phyloP scores from a whole-genome alignment of 768 basidiomycete genomes.

The Kwoniella europaea region DNA sequence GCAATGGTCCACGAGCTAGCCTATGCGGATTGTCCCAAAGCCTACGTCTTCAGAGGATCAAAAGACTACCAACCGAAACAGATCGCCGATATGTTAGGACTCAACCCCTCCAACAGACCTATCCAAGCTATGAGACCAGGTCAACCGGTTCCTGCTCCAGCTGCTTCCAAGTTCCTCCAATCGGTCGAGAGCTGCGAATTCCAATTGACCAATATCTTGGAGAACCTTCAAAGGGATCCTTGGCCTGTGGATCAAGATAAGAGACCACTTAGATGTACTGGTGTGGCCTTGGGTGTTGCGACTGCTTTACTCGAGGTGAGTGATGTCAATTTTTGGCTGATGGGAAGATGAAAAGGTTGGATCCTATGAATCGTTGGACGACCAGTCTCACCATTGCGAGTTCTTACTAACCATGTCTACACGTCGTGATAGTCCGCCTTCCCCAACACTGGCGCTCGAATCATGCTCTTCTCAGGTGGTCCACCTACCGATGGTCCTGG shows the following conservation, averaged over 20 bases:
- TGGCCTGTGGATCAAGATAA: constrained; percentile 98
- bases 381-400: too few relatives aligned
- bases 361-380: too few relatives aligned
- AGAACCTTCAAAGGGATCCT: constrained; percentile 83
- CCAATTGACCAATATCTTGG: constrained; percentile 90
- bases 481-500: constrained; percentile 96
- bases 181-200: constrained; percentile 93
- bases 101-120: constrained; percentile 64
- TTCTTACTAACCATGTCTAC: too few relatives aligned
- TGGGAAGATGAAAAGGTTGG: neutral
- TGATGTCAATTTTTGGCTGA: neutral
- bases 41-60: constrained; percentile 96
- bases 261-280: constrained; percentile 89
- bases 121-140: constrained; percentile 51
- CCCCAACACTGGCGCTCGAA: constrained; percentile 92
- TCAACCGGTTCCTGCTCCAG: constrained; percentile 56
- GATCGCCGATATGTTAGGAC: constrained; percentile 96
- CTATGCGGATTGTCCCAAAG: constrained; percentile 93
- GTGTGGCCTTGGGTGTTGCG: constrained; percentile 90
- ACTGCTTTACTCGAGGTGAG: constrained; percentile 84
- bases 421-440: constrained; percentile 69
- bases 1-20: constrained; percentile 98
- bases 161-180: constrained; percentile 73
- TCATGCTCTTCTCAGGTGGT: constrained; percentile 95
- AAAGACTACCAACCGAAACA: constrained; percentile 97